Evolutionary conservation across 179 eudicot genomes (phyloP).

Genomic region (Beta lomatogona): DNA sequence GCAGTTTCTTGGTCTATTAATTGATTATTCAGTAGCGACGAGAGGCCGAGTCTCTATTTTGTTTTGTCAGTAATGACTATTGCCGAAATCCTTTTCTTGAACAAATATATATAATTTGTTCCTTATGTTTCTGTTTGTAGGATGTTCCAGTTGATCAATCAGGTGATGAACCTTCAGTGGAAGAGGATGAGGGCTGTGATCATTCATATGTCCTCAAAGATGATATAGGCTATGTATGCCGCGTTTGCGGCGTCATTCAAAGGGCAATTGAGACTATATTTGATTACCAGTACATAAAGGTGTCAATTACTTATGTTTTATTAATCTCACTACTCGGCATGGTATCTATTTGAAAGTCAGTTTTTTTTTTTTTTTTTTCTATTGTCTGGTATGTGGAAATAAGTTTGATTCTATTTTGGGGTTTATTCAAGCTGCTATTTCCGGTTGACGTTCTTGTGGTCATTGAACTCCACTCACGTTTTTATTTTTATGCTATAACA

Average conservation of each 20-base stretch:
- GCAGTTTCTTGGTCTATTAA: neutral
- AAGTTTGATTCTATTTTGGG: neutral
- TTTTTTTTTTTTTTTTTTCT: neutral
- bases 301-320: constrained; percentile 23
- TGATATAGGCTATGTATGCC: constrained; percentile 93
- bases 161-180: constrained; percentile 41
- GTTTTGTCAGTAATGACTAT: neutral
- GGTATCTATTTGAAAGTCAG: neutral
- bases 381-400: neutral
- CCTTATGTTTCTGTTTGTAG: constrained; percentile 37
- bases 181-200: constrained; percentile 79
- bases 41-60: neutral
- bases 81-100: neutral
- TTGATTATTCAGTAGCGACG: neutral
- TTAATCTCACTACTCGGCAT: neutral
- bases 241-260: constrained; percentile 86
- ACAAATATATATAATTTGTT: neutral
- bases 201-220: constrained; percentile 87
- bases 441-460: neutral
- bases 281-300: constrained; percentile 89
- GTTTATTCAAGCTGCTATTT: neutral
- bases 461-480: neutral
- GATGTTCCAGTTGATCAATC: constrained; percentile 50
- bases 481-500: neutral
- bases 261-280: constrained; percentile 82